Percentiles rank a stretch among this genome's conserved stretches.
phyloP scores from a whole-genome alignment of 768 basidiomycete species.

The Collybia mongolica region DNA sequence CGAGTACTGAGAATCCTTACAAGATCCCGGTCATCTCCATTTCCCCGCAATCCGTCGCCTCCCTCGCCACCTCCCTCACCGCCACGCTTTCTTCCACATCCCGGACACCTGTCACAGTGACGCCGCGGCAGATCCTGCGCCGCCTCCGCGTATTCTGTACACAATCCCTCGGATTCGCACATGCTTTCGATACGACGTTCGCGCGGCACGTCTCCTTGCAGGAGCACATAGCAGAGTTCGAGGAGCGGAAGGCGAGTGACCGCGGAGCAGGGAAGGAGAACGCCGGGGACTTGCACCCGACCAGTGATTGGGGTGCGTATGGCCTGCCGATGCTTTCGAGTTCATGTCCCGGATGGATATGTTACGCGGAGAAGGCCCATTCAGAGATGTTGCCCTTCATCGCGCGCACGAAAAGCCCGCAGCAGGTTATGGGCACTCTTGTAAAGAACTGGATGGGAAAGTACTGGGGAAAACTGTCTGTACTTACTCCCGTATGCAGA shows the following conservation, averaged over 20 bases:
- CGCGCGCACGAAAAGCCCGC: slow-evolving; percentile 85
- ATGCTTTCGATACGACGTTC: slow-evolving; percentile 94
- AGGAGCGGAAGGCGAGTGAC: slow-evolving; percentile 55
- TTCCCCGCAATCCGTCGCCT: slow-evolving; percentile 84
- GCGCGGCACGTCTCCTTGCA: slow-evolving; percentile 81
- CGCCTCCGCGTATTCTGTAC: slow-evolving; percentile 72
- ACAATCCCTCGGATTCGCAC: slow-evolving; percentile 67
- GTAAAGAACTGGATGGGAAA: slow-evolving; percentile 86
- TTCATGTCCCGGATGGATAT: slow-evolving; percentile 99
- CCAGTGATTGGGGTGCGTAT: slow-evolving; percentile 13
- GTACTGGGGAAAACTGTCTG: slow-evolving; percentile 69
- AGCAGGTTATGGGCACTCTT: slow-evolving; percentile 90
- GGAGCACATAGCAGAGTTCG: slow-evolving; percentile 81
- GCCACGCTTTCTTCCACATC: slow-evolving; percentile 53
- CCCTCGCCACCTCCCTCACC: slow-evolving; percentile 65
- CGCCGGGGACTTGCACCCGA: not conserved
- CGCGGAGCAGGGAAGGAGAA: slow-evolving; percentile 10
- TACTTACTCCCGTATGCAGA: slow-evolving; percentile 11
- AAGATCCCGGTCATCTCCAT: slow-evolving; percentile 79
- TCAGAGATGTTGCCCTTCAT: slow-evolving; percentile 92
- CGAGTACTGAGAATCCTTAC: slow-evolving; percentile 31
- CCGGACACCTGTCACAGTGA: slow-evolving; percentile 34
- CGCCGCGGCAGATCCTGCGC: slow-evolving; percentile 57
- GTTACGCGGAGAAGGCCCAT: slow-evolving; percentile 98
- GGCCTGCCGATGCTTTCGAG: slow-evolving; percentile 88